Percentiles rank a stretch among this genome's conserved stretches.
phyloP scores from a whole-genome alignment of 78 protist genomes.

The Planoprotostelium fungivorum region DNA sequence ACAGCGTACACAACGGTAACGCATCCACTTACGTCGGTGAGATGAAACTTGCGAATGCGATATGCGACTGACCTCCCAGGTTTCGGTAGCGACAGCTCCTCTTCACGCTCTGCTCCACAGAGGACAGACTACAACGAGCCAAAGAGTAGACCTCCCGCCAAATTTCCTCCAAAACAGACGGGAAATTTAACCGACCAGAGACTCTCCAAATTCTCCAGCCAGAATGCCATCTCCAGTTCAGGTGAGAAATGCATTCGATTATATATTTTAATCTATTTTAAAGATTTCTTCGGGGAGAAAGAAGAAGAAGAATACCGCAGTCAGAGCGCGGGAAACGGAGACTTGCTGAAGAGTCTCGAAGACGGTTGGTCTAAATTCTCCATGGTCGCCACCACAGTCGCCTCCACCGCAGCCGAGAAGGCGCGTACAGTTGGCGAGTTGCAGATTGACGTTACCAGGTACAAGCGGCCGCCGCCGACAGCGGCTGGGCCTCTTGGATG shows the following conservation, averaged over 20 bases:
- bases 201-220: not conserved
- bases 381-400: not conserved
- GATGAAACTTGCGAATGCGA: too few species aligned
- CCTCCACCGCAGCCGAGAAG: not conserved
- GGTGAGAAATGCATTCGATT: not conserved
- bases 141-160: not conserved
- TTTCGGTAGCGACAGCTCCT: not conserved
- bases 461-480: not conserved
- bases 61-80: not conserved
- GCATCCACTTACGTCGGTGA: not conserved
- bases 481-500: not conserved
- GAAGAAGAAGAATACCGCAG: not conserved
- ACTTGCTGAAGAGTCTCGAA: not conserved
- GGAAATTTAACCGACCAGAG: not conserved
- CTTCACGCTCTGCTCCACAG: not conserved
- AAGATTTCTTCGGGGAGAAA: not conserved
- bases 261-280: too few species aligned
- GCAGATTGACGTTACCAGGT: not conserved
- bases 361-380: not conserved
- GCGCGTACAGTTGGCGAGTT: not conserved
- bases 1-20: not conserved
- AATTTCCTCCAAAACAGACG: not conserved
- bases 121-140: not conserved
- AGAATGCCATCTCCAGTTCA: not conserved
- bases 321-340: not conserved